These are phyloP conservation scores for Nakataea oryzae DNA, from an alignment of 2,329 filamentous ascomycete genomes.

Conservation along the genomic window DNA sequence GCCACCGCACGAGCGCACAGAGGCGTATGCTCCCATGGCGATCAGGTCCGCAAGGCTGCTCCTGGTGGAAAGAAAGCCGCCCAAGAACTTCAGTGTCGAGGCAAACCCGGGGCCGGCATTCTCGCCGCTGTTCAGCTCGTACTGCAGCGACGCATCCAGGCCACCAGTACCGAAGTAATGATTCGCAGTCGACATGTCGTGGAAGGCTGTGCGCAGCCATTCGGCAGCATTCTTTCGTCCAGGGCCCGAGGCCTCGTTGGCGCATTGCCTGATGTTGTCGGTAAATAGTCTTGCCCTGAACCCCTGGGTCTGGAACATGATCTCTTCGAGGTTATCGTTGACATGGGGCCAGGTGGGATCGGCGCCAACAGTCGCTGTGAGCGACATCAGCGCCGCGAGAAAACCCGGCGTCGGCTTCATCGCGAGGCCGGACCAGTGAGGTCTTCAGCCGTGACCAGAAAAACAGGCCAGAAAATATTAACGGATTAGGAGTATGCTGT, in stretches of 20 bases:
- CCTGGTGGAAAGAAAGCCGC: slow-evolving; percentile 38
- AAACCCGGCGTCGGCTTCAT: background rate
- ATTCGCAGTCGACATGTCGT: slow-evolving; percentile 50
- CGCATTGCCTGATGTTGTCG: slow-evolving; percentile 45
- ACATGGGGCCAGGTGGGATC: slow-evolving; percentile 51
- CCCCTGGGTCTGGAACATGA: slow-evolving; percentile 48
- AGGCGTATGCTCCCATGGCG: slow-evolving; percentile 45
- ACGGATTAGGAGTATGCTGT: background rate
- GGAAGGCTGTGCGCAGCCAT: slow-evolving; percentile 51
- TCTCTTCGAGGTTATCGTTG: slow-evolving; percentile 52
- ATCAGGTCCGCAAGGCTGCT: slow-evolving; percentile 47
- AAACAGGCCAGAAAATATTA: background rate
- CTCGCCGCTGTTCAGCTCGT: slow-evolving; percentile 43
- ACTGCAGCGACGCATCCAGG: slow-evolving; percentile 49
- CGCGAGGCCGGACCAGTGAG: background rate
- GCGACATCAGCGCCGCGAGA: background rate
- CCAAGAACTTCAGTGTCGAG: slow-evolving; percentile 41
- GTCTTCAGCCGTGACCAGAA: background rate
- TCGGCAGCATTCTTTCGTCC: slow-evolving; percentile 50
- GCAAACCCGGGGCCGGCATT: slow-evolving; percentile 45
- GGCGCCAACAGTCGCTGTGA: slow-evolving; percentile 18
- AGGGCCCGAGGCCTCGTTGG: slow-evolving; percentile 37
- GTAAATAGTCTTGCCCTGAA: slow-evolving; percentile 45
- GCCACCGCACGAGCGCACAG: slow-evolving; percentile 48
- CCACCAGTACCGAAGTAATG: slow-evolving; percentile 36